Percentiles rank a stretch among this genome's conserved stretches.
Evolutionary conservation across 768 basidiomycete species (phyloP).

Genomic region (Strobilomyces dryophilus): DNA sequence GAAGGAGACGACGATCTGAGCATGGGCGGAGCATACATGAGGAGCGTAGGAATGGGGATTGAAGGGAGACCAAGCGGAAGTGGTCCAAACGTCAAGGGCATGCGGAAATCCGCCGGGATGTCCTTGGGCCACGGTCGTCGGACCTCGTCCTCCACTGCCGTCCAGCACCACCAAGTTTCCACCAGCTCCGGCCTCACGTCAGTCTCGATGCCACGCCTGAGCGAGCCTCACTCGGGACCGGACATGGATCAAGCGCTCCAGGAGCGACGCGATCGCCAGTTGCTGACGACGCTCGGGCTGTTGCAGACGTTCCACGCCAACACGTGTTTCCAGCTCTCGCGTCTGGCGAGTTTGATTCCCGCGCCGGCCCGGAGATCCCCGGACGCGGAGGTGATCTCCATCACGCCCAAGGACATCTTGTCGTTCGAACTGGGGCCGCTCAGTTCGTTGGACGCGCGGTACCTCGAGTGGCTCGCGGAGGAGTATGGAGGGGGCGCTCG

Average conservation of each 20-base stretch:
- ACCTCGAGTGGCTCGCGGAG: slow-evolving; percentile 71
- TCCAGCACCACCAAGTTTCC: slow-evolving; percentile 31
- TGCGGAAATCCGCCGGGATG: slow-evolving; percentile 46
- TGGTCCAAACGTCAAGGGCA: slow-evolving; percentile 33
- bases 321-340: slow-evolving; percentile 53
- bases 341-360: slow-evolving; percentile 31
- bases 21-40: slow-evolving; percentile 39
- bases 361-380: not conserved
- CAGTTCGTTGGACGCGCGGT: slow-evolving; percentile 65
- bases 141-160: slow-evolving; percentile 27
- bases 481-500: slow-evolving; percentile 52
- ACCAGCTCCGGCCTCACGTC: slow-evolving; percentile 23
- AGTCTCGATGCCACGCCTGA: slow-evolving; percentile 28
- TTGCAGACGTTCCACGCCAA: slow-evolving; percentile 69
- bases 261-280: slow-evolving; percentile 34
- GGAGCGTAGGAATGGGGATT: slow-evolving; percentile 66
- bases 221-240: slow-evolving; percentile 8
- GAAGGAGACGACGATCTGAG: slow-evolving; percentile 66
- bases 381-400: slow-evolving; percentile 33
- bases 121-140: slow-evolving; percentile 32
- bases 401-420: slow-evolving; percentile 61
- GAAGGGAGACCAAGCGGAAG: slow-evolving; percentile 49
- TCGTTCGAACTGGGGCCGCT: slow-evolving; percentile 72
- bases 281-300: slow-evolving; percentile 51
- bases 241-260: slow-evolving; percentile 8